Evolutionary conservation across 2,329 filamentous ascomycete genomes (phyloP).

Genomic region (Ceratocystis smalleyi): DNA sequence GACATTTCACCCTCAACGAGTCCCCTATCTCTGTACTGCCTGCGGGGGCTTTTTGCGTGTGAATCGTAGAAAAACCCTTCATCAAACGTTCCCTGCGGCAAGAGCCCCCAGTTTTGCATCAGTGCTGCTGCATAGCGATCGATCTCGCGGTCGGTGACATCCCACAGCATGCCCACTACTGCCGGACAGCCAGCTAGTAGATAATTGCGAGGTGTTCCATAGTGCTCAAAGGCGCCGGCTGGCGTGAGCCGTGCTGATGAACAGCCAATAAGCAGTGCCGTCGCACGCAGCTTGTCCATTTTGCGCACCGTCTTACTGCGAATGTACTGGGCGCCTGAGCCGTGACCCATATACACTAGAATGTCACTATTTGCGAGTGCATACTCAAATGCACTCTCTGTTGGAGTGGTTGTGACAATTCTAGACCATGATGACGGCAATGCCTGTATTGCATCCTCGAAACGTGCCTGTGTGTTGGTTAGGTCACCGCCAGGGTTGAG

Average conservation of each 20-base stretch:
- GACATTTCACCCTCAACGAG: constrained; percentile 29
- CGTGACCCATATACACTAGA: constrained; percentile 90
- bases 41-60: constrained; percentile 58
- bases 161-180: constrained; percentile 86
- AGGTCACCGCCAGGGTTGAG: constrained; percentile 83
- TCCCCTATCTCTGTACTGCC: constrained; percentile 42
- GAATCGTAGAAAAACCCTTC: constrained; percentile 47
- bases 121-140: constrained; percentile 71
- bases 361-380: constrained; percentile 53
- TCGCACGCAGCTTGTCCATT: constrained; percentile 57
- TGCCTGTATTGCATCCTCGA: constrained; percentile 36
- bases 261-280: constrained; percentile 86
- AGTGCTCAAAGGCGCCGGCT: constrained; percentile 71
- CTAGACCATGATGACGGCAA: constrained; percentile 58
- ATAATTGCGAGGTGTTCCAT: constrained; percentile 81
- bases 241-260: constrained; percentile 57
- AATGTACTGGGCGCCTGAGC: constrained; percentile 87
- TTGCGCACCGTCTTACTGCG: constrained; percentile 67
- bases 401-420: constrained; percentile 53
- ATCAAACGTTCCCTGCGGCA: constrained; percentile 33
- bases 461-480: constrained; percentile 59
- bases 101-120: constrained; percentile 76
- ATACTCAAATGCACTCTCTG: constrained; percentile 59
- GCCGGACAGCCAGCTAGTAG: constrained; percentile 76
- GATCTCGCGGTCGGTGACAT: constrained; percentile 94